These are phyloP conservation scores for Kwoniella shandongensis DNA, from an alignment of 768 basidiomycete species.

Conservation along the genomic window DNA sequence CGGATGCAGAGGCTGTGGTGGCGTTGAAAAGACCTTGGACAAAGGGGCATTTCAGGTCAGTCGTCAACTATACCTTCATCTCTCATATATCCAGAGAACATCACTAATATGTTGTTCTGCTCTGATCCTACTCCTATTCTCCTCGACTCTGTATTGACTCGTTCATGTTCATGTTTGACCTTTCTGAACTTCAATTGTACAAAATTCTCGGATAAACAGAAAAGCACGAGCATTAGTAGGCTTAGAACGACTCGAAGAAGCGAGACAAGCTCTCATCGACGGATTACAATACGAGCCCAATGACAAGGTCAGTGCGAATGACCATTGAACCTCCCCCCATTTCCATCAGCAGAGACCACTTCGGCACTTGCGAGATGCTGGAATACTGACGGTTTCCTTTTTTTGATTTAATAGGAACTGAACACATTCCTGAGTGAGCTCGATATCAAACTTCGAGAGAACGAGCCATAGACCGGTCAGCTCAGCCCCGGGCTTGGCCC, in stretches of 20 bases:
- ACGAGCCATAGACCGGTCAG: conserved; percentile 5
- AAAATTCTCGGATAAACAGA: too few species aligned
- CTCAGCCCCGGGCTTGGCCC: too few species aligned
- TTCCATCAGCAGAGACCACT: background rate
- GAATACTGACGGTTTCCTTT: too few species aligned
- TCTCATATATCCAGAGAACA: too few species aligned
- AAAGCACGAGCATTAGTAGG: conserved; percentile 84
- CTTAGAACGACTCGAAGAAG: conserved; percentile 68
- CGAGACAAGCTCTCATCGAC: conserved; percentile 74
- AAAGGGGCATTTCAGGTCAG: conserved; percentile 84
- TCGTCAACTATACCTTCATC: background rate
- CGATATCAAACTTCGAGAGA: conserved; percentile 33
- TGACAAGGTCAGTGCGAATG: conserved; percentile 58
- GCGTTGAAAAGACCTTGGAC: conserved; percentile 81
- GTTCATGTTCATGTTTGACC: background rate
- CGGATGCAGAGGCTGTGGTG: conserved; percentile 88
- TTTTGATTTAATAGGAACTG: conserved; percentile 29
- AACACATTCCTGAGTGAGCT: conserved; percentile 46
- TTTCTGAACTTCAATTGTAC: background rate
- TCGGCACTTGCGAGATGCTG: background rate
- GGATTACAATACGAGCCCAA: conserved; percentile 82
- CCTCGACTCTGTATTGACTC: background rate
- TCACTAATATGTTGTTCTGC: too few species aligned
- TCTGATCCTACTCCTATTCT: background rate
- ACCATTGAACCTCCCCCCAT: background rate